A percentile compares a stretch with the other conserved stretches of the same genome.
Evolutionary conservation across 495 filamentous ascomycete species (phyloP).

Genomic region (Aspergillus saccharolyticus): DNA sequence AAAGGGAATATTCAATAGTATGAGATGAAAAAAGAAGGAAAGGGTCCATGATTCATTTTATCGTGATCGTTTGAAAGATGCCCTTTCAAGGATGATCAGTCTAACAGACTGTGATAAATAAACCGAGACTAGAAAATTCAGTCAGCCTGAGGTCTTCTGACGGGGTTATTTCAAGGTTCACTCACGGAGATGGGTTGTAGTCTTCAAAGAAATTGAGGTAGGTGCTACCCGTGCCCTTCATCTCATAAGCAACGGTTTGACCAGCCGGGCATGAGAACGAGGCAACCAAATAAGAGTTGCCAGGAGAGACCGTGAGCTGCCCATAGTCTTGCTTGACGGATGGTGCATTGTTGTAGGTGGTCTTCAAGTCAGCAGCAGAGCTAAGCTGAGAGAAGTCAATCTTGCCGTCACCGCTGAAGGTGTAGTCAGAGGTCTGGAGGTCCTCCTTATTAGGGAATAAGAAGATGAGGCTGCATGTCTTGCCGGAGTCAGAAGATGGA

Average conservation of each 20-base stretch:
- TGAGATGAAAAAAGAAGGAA: background rate
- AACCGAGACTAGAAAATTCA: conserved; percentile 41
- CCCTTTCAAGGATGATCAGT: conserved; percentile 5
- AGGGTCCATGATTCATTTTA: conserved; percentile 14
- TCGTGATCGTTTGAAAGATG: conserved; percentile 8
- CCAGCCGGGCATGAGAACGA: conserved; percentile 55
- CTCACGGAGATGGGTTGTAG: conserved; percentile 51
- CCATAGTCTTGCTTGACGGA: conserved; percentile 42
- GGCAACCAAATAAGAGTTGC: conserved; percentile 52
- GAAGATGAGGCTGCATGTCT: conserved; percentile 63
- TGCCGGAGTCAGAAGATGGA: conserved; percentile 44
- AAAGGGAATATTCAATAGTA: conserved; percentile 1
- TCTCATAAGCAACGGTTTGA: conserved; percentile 44
- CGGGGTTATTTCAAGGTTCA: conserved; percentile 1
- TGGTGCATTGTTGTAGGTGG: conserved; percentile 49
- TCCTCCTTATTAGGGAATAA: conserved; percentile 52
- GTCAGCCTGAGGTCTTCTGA: conserved; percentile 18
- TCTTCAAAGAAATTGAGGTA: conserved; percentile 62
- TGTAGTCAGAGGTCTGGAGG: conserved; percentile 52
- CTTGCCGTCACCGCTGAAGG: conserved; percentile 52
- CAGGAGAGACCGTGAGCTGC: conserved; percentile 44
- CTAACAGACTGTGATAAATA: conserved; percentile 59
- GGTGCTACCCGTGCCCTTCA: conserved; percentile 48
- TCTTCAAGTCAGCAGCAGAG: conserved; percentile 32
- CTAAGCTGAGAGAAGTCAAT: conserved; percentile 48